Conservation (phyloP, 139 green algal genomes). For the Marvania coccoides region DNA sequence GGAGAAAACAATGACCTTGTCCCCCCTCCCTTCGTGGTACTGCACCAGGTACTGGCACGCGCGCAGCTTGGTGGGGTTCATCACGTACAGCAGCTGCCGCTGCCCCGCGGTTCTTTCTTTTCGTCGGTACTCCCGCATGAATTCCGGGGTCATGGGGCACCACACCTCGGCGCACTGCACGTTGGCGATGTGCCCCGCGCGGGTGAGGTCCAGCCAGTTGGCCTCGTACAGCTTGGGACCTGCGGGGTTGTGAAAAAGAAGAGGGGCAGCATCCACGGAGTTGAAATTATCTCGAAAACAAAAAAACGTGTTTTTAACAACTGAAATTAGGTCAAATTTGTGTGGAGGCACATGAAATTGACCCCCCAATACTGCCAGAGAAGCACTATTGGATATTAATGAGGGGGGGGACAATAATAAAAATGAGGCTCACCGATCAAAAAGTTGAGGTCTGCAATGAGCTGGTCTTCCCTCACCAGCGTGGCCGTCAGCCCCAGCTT, state of each 20-base stretch:
- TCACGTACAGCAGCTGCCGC: conserved; percentile 85
- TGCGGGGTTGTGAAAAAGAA: not conserved
- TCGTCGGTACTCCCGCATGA: conserved; percentile 84
- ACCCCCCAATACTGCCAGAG: not conserved
- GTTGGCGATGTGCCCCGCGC: conserved; percentile 93
- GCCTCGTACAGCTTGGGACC: conserved; percentile 98
- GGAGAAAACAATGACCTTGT: conserved; percentile 93
- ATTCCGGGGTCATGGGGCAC: conserved; percentile 90
- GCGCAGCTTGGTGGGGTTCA: conserved; percentile 97
- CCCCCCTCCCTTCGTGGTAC: conserved; percentile 80
- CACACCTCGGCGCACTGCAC: conserved; percentile 97
- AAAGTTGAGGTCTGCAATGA: conserved; percentile 96
- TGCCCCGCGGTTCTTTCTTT: conserved; percentile 39
- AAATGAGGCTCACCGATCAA: conserved; percentile 77
- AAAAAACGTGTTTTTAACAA: not conserved
- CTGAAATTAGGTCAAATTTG: not conserved
- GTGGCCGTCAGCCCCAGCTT: conserved; percentile 98
- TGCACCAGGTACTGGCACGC: conserved; percentile 92
- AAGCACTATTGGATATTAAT: not conserved
- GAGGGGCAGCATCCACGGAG: not conserved
- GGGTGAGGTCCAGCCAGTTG: conserved; percentile 98
- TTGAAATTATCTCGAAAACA: not conserved
- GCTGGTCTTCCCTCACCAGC: conserved; percentile 93
- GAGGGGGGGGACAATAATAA: not conserved
- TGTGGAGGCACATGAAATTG: not conserved